Evolutionary conservation across 73 alveolate genomes (phyloP).

Genomic region (Loxodes magnus): DNA sequence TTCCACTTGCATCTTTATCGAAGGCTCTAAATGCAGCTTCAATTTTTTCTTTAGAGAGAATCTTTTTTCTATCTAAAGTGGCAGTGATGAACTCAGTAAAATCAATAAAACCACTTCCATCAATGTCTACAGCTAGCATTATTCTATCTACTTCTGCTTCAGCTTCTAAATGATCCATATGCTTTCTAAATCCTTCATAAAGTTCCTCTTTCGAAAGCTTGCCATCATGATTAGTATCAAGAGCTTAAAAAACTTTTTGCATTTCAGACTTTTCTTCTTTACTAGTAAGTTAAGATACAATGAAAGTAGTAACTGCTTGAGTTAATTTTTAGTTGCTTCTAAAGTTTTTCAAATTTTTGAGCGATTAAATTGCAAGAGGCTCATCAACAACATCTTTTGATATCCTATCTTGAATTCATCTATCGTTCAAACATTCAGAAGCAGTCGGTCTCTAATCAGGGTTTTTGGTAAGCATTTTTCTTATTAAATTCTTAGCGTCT

Average conservation of each 20-base stretch:
- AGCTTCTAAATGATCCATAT: neutral
- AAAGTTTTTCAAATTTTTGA: constrained; percentile 61
- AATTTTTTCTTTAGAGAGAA: constrained; percentile 13
- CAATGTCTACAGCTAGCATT: constrained; percentile 21
- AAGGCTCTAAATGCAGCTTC: constrained; percentile 37
- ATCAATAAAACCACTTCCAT: constrained; percentile 30
- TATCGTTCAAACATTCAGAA: constrained; percentile 25
- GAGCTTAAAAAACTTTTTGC: constrained; percentile 46
- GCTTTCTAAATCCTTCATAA: constrained; percentile 20
- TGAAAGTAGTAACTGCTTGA: constrained; percentile 76
- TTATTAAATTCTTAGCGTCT: constrained; percentile 39
- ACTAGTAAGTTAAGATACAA: constrained; percentile 60
- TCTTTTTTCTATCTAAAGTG: constrained; percentile 19
- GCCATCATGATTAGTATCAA: constrained; percentile 32
- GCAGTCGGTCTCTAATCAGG: constrained; percentile 37
- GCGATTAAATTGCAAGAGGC: constrained; percentile 30
- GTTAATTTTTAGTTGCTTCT: constrained; percentile 64
- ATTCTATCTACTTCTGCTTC: constrained; percentile 7
- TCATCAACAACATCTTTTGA: constrained; percentile 3
- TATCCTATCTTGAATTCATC: constrained; percentile 14
- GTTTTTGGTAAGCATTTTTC: constrained; percentile 19
- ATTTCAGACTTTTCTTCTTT: constrained; percentile 58
- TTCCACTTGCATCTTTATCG: constrained; percentile 29
- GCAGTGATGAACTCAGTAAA: constrained; percentile 37
- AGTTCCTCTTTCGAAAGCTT: constrained; percentile 20